Evolutionary conservation across 768 basidiomycete genomes (phyloP), one percentile per base, ranked within the genome.

Genomic region (Paxillus rubicundulus): DNA sequence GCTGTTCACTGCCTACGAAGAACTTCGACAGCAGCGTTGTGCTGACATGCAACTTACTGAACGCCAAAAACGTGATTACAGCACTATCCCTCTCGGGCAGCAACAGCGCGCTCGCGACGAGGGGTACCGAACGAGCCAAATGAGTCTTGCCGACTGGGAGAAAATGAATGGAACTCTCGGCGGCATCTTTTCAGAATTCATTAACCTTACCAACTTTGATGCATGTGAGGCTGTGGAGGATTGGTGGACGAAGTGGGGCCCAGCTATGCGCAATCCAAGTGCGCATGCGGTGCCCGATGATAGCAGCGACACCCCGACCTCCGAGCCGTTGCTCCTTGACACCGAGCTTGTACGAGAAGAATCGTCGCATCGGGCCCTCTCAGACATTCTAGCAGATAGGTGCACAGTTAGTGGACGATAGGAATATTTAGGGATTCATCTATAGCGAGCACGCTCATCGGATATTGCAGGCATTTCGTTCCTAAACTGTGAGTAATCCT

Each of bases 211-310:
- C 47, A 64, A 70, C 9, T 78, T 81, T 59, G 74, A 81, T 53
- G 74, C 80, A 5, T 70, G 67, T 18, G 82, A 85, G 52, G 72
- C 70, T 40, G 82, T 79, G 20, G 79, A 81, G 49, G 80, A 83
- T 62, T 85, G 82, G 81, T 85, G 82, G 82, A 76, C 76, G 3
- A 78, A 74, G 39, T 80, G 76, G 78, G 80, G 80, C 2, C 55
- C 42, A 5, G 53, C 53, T 16, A 47, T 58, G 49, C 45, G 41
- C 14, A 20, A 49, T 10, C 45, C 53, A 12, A 8, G 9, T 14
- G 3, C n/a, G n/a, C n/a, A n/a, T n/a, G n/a, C 32, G 8, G 47
- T 52, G 24, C 18, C 21, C 14, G 20, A 46, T 9, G 34, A 24
- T 28, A 33, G 18, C 32, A 30, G 17, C 0, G 30, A 34, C 9